phyloP scores from a whole-genome alignment of 306 rosid species.

The Rosa rugosa region DNA sequence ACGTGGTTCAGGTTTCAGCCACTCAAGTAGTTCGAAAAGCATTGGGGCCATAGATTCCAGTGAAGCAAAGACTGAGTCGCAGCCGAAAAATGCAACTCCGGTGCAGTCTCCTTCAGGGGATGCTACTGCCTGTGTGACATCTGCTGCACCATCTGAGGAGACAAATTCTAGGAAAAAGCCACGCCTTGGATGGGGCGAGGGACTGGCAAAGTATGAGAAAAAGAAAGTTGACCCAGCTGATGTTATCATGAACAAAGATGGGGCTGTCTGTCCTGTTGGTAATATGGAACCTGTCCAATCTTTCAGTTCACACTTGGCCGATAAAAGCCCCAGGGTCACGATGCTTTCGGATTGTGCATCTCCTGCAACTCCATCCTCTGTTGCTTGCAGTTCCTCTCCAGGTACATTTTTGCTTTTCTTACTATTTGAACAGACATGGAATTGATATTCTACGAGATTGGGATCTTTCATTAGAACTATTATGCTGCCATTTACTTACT shows the following conservation, averaged over 20 bases:
- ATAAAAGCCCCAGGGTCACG: conserved; percentile 62
- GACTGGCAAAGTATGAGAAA: conserved; percentile 95
- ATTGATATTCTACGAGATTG: neutral
- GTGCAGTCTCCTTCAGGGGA: conserved; percentile 67
- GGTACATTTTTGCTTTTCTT: conserved; percentile 41
- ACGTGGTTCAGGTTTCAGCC: conserved; percentile 84
- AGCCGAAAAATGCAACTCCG: conserved; percentile 49
- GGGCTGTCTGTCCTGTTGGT: conserved; percentile 37
- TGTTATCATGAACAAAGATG: conserved; percentile 52
- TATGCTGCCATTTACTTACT: neutral
- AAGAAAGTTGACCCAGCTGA: conserved; percentile 87
- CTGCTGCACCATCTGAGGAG: conserved; percentile 74
- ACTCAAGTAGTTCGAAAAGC: conserved; percentile 71
- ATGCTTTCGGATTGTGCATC: conserved; percentile 78
- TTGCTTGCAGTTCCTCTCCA: conserved; percentile 95
- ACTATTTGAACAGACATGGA: neutral
- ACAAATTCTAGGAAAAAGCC: conserved; percentile 79
- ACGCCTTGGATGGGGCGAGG: conserved; percentile 96
- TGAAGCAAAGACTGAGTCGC: conserved; percentile 60
- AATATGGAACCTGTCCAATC: conserved; percentile 49
- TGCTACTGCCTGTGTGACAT: conserved; percentile 65
- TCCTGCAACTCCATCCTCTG: conserved; percentile 96
- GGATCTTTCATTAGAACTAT: neutral
- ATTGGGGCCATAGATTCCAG: conserved; percentile 58
- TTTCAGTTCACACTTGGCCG: conserved; percentile 50